Conservation (phyloP, 345 rosid genomes). For the Hibiscus syriacus region DNA sequence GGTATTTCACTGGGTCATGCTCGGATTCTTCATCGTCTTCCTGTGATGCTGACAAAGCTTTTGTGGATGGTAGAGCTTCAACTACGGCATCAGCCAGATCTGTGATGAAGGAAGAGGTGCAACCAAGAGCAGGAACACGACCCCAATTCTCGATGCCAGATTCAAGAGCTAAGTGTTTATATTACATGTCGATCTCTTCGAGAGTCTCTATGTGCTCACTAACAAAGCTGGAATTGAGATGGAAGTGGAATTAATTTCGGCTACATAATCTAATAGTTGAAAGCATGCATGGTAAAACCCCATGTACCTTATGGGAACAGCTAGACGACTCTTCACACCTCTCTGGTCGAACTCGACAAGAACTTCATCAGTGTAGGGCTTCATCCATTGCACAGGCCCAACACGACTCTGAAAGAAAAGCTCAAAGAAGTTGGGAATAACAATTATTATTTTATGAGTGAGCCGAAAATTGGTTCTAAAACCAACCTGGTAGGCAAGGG, state of each 20-base stretch:
- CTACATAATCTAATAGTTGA: neutral
- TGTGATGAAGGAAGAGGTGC: slow-evolving; percentile 67
- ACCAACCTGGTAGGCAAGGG: slow-evolving; percentile 81
- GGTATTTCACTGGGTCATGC: slow-evolving; percentile 19
- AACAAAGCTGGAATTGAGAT: slow-evolving; percentile 52
- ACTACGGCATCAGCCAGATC: slow-evolving; percentile 88
- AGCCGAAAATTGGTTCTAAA: too few species aligned
- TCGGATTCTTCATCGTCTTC: slow-evolving; percentile 37
- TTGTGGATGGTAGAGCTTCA: slow-evolving; percentile 75
- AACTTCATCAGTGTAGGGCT: slow-evolving; percentile 92
- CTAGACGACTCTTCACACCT: slow-evolving; percentile 90
- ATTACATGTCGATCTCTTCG: slow-evolving; percentile 94
- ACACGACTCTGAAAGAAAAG: slow-evolving; percentile 67
- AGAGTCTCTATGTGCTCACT: slow-evolving; percentile 92
- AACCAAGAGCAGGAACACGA: slow-evolving; percentile 76
- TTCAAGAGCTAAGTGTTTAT: slow-evolving; percentile 75
- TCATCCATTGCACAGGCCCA: slow-evolving; percentile 93
- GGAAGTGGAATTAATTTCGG: neutral
- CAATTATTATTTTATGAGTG: neutral
- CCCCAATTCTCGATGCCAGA: slow-evolving; percentile 94
- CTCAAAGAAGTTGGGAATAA: neutral
- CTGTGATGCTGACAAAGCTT: slow-evolving; percentile 35
- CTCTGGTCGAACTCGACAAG: slow-evolving; percentile 85
- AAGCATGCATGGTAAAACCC: neutral
- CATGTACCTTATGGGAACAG: slow-evolving; percentile 78